phyloP scores from a whole-genome alignment of 768 basidiomycete genomes.

The Tylopilus balloui region DNA sequence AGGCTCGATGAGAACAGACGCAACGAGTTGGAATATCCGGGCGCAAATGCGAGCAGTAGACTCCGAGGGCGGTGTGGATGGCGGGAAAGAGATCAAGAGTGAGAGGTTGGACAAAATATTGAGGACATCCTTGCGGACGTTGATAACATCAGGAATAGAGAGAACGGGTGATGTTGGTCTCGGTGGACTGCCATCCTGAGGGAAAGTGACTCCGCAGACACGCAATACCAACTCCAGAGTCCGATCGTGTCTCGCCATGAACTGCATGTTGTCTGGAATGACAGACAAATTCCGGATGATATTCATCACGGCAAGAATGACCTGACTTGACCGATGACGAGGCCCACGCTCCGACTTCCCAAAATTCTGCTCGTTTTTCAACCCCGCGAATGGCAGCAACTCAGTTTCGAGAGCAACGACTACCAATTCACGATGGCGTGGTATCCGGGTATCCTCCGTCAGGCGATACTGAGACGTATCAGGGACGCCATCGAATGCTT shows the following conservation, averaged over 20 bases:
- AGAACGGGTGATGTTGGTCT: slow-evolving; percentile 53
- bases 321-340: slow-evolving; percentile 56
- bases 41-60: slow-evolving; percentile 46
- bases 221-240: slow-evolving; percentile 66
- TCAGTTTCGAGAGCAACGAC: slow-evolving; percentile 55
- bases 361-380: slow-evolving; percentile 43
- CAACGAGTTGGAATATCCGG: slow-evolving; percentile 60
- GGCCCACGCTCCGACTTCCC: slow-evolving; percentile 51
- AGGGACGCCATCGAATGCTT: slow-evolving; percentile 58
- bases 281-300: slow-evolving; percentile 86
- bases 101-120: slow-evolving; percentile 64
- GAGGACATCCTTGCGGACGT: slow-evolving; percentile 73
- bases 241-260: slow-evolving; percentile 60
- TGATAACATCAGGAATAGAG: slow-evolving; percentile 66
- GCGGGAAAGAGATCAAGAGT: slow-evolving; percentile 45
- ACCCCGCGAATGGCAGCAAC: slow-evolving; percentile 54
- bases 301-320: slow-evolving; percentile 66
- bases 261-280: slow-evolving; percentile 62
- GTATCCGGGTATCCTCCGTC: slow-evolving; percentile 35
- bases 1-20: slow-evolving; percentile 73
- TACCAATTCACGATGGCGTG: slow-evolving; percentile 65
- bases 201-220: slow-evolving; percentile 49
- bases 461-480: slow-evolving; percentile 25
- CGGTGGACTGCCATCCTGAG: slow-evolving; percentile 29
- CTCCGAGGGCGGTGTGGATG: slow-evolving; percentile 36